Conservation (phyloP, 73 alveolate species). For the Tetrahymena thermophila region DNA sequence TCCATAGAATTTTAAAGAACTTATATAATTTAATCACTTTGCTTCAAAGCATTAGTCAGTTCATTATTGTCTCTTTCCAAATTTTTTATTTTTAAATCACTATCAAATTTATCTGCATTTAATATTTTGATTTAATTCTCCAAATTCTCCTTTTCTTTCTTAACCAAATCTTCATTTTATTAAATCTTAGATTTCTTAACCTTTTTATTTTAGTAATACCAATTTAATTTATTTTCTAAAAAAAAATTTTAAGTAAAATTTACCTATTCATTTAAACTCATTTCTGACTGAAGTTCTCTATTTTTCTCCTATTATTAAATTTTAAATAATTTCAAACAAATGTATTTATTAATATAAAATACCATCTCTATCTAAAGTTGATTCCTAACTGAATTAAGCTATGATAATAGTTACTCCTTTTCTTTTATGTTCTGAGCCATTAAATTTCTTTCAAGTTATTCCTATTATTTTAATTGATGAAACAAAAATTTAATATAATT, state of each 20-base stretch:
- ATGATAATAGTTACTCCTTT: background rate
- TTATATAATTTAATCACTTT: background rate
- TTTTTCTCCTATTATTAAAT: background rate
- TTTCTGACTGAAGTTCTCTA: background rate
- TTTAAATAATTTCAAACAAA: background rate
- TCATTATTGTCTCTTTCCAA: background rate
- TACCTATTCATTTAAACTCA: background rate
- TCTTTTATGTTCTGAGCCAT: background rate
- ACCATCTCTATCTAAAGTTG: background rate
- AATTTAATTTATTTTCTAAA: too few species aligned
- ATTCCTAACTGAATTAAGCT: background rate
- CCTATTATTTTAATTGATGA: background rate
- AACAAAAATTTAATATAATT: background rate
- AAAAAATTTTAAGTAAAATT: background rate
- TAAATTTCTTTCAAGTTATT: background rate
- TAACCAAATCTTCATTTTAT: background rate
- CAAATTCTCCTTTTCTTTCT: background rate
- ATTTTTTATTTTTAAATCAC: background rate
- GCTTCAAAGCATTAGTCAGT: background rate
- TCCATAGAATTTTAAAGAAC: background rate
- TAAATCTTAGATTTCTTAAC: background rate
- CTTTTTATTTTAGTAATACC: background rate
- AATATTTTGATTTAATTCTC: background rate
- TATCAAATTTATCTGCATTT: background rate
- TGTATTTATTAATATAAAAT: background rate